A percentile compares a stretch with the other conserved stretches of the same genome.
Evolutionary conservation across 208 protist species (phyloP).

Genomic region (Wallacemonas sp.): DNA sequence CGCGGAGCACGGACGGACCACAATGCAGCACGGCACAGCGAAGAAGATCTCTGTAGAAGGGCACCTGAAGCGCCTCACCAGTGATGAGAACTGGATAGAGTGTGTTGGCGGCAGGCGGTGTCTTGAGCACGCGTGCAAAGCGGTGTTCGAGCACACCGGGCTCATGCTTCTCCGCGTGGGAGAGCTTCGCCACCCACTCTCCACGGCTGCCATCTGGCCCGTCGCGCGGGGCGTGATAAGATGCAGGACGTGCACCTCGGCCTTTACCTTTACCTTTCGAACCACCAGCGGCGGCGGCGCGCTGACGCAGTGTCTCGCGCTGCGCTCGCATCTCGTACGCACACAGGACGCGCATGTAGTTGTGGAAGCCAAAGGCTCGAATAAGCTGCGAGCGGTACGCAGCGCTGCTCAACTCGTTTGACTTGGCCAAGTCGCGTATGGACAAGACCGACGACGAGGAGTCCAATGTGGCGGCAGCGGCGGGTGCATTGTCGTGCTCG

Average conservation of each 20-base stretch:
- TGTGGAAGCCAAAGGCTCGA: constrained; percentile 27
- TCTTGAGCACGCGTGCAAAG: constrained; percentile 35
- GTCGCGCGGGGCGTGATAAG: not conserved
- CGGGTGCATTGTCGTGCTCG: not conserved
- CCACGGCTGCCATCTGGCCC: constrained; percentile 16
- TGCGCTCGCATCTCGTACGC: constrained; percentile 1
- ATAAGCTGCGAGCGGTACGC: constrained; percentile 21
- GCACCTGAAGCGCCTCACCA: constrained; percentile 61
- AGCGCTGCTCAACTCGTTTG: not conserved
- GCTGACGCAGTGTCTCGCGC: not conserved
- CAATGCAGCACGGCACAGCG: constrained; percentile 25
- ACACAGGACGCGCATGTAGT: constrained; percentile 16
- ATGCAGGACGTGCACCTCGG: not conserved
- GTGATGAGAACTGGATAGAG: constrained; percentile 36
- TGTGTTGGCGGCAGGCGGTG: constrained; percentile 15
- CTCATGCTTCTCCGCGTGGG: not conserved
- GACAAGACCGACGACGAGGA: not conserved
- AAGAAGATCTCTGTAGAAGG: constrained; percentile 37
- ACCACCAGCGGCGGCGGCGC: constrained; percentile 11
- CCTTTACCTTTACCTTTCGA: constrained; percentile 23
- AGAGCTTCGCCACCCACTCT: not conserved
- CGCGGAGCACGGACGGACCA: constrained; percentile 2
- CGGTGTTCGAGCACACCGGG: constrained; percentile 35
- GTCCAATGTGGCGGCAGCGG: not conserved
- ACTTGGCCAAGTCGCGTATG: no score